Evolutionary conservation across 1,284 basidiomycete genomes (phyloP).

Genomic region (Gomphus bonarii): DNA sequence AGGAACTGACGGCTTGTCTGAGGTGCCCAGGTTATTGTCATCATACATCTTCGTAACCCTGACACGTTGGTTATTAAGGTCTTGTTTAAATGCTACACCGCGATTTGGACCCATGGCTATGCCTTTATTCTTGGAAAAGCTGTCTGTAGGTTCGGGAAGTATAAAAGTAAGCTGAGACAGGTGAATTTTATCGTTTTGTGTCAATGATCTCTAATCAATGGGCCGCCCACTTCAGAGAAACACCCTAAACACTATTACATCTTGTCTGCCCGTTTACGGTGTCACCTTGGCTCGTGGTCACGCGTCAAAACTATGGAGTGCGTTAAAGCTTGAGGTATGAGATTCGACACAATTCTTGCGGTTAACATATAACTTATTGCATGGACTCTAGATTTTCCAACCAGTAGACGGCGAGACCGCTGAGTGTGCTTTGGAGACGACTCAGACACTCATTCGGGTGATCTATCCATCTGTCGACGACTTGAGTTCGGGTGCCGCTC

Average conservation of each 20-base stretch:
- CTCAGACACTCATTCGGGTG: conserved; percentile 61
- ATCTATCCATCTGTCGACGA: conserved; percentile 39
- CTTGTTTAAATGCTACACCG: conserved; percentile 72
- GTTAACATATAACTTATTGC: background rate
- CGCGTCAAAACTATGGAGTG: conserved; percentile 76
- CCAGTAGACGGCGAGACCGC: conserved; percentile 73
- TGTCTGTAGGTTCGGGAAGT: conserved; percentile 70
- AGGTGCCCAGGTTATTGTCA: conserved; percentile 30
- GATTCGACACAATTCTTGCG: background rate
- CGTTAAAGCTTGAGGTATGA: conserved; percentile 75
- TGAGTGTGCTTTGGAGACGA: conserved; percentile 57
- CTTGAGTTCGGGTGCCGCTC: conserved; percentile 21
- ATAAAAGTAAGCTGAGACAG: conserved; percentile 57
- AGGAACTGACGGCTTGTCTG: conserved; percentile 74
- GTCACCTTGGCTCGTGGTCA: conserved; percentile 45
- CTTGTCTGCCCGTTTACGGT: conserved; percentile 80
- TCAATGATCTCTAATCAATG: background rate
- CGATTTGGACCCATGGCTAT: conserved; percentile 79
- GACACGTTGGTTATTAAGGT: conserved; percentile 17
- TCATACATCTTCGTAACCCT: background rate
- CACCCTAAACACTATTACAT: conserved; percentile 63
- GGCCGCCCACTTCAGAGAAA: conserved; percentile 49
- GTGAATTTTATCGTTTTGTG: conserved; percentile 3
- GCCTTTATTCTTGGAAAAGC: conserved; percentile 88
- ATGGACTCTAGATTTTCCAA: conserved; percentile 67